phyloP scores from a whole-genome alignment of 108 stramenopile genomes.

The Aurantiochytrium sp. region DNA sequence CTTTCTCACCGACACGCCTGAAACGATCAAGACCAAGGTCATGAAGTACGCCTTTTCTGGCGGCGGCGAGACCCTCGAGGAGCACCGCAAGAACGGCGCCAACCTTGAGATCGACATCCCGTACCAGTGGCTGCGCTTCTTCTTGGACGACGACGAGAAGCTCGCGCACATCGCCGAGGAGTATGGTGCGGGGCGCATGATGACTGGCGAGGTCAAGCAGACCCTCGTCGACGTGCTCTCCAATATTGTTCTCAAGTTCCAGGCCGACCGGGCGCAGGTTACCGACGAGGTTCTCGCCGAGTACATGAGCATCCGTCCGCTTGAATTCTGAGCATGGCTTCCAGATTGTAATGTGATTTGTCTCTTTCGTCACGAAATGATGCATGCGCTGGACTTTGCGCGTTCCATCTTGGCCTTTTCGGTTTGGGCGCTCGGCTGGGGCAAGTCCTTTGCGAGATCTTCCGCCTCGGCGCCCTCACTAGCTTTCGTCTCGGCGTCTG shows the following conservation, averaged over 20 bases:
- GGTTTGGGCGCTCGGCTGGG: too few relatives aligned
- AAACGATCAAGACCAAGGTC: conserved; percentile 70
- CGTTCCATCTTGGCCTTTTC: neutral
- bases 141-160: conserved; percentile 95
- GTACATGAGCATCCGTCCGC: conserved; percentile 73
- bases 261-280: conserved; percentile 73
- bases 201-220: conserved; percentile 87
- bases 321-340: neutral
- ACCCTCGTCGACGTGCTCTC: conserved; percentile 73
- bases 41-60: conserved; percentile 85
- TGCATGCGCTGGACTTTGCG: neutral
- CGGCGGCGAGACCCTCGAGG: conserved; percentile 83
- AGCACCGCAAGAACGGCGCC: conserved; percentile 87
- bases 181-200: conserved; percentile 83
- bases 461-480: too few relatives aligned
- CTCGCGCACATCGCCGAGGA: conserved; percentile 74
- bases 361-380: neutral
- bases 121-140: conserved; percentile 94
- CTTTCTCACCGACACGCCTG: conserved; percentile 88
- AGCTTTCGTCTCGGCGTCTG: too few relatives aligned
- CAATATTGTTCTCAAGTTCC: conserved; percentile 78
- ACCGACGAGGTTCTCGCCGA: conserved; percentile 80
- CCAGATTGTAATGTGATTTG: neutral
- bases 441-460: neutral
- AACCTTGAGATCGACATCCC: conserved; percentile 88